A percentile compares a stretch with the other conserved stretches of the same genome.
Conservation (phyloP, 2,329 filamentous ascomycete species). For the Hypocrella siamensis region DNA sequence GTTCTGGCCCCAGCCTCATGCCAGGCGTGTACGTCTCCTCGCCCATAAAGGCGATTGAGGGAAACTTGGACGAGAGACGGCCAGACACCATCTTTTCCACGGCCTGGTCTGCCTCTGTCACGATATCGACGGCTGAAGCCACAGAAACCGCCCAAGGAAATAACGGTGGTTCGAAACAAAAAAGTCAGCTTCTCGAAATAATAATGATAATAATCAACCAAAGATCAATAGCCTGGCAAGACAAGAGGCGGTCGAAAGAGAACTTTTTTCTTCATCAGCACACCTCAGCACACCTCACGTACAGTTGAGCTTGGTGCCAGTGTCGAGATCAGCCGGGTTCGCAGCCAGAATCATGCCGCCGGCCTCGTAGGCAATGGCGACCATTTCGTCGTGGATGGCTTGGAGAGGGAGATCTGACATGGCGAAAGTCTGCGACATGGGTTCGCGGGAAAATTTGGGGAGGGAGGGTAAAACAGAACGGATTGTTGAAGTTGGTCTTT, state of each 20-base stretch:
- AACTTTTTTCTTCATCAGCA: too few species aligned
- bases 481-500: too few species aligned
- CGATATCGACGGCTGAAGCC: constrained; percentile 46
- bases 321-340: constrained; percentile 39
- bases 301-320: constrained; percentile 52
- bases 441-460: background rate
- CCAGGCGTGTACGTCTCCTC: constrained; percentile 65
- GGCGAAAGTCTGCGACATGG: constrained; percentile 1
- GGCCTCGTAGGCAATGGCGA: constrained; percentile 45
- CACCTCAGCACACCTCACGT: constrained; percentile 8
- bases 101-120: constrained; percentile 51
- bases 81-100: constrained; percentile 46
- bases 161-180: too few species aligned
- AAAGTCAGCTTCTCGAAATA: too few species aligned
- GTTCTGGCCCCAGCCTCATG: constrained; percentile 41
- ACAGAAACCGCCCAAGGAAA: too few species aligned
- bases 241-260: too few species aligned
- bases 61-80: constrained; percentile 35
- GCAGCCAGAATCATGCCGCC: constrained; percentile 47
- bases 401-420: constrained; percentile 43
- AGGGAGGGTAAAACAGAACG: background rate
- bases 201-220: too few species aligned
- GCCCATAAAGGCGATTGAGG: constrained; percentile 49
- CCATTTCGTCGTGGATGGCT: constrained; percentile 44
- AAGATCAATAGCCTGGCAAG: too few species aligned